phyloP scores from a whole-genome alignment of 352 stramenopile genomes.

The Pythium myriotylum region DNA sequence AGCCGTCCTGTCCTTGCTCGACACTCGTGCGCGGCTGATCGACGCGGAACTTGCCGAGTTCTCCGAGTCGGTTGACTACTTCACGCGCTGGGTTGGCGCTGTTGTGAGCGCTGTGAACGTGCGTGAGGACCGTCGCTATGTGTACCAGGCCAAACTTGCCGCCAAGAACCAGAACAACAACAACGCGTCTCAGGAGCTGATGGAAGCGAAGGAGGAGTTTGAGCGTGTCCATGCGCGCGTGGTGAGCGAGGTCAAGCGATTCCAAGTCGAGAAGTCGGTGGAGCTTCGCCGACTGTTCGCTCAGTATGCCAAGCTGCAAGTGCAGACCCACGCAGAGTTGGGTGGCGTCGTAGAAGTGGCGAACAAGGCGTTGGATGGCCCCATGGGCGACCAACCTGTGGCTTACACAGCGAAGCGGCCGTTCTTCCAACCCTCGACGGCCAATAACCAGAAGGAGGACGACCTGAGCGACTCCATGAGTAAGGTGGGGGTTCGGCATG shows the following conservation, averaged over 20 bases:
- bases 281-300: constrained; percentile 77
- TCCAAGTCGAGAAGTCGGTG: constrained; percentile 71
- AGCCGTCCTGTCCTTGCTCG: constrained; percentile 61
- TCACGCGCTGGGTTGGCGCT: constrained; percentile 73
- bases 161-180: constrained; percentile 32
- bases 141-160: constrained; percentile 78
- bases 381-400: constrained; percentile 44
- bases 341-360: constrained; percentile 50
- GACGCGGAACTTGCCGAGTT: constrained; percentile 76
- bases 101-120: constrained; percentile 73
- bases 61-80: constrained; percentile 61
- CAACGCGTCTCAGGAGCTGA: constrained; percentile 48
- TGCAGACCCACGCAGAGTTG: constrained; percentile 54
- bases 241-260: constrained; percentile 73
- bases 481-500: constrained; percentile 30
- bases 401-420: constrained; percentile 25
- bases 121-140: constrained; percentile 75
- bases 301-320: constrained; percentile 65
- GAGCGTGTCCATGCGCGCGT: constrained; percentile 76
- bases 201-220: constrained; percentile 75
- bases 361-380: constrained; percentile 42
- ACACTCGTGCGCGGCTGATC: constrained; percentile 76
- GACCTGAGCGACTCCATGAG: constrained; percentile 27
- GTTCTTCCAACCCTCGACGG: constrained; percentile 30
- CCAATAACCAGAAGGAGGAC: constrained; percentile 28